A percentile compares a stretch with the other conserved stretches of the same genome.
Evolutionary conservation across 305 asterid genomes (phyloP).

Genomic region (Fraxinus sp.): DNA sequence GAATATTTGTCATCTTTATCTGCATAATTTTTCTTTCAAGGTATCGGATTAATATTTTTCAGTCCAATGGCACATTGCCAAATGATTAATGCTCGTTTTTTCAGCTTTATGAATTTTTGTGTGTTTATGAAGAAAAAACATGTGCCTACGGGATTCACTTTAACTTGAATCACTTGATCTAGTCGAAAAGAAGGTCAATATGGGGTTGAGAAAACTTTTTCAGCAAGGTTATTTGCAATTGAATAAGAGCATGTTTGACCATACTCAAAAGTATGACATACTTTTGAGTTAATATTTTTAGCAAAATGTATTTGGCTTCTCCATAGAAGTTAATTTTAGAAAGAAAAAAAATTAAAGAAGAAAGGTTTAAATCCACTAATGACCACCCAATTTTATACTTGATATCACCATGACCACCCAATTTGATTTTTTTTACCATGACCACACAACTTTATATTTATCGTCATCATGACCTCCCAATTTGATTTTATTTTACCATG

Average conservation of each 20-base stretch:
- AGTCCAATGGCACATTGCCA: slow-evolving; percentile 5
- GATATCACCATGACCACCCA: too few species aligned
- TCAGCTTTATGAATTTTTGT: not conserved
- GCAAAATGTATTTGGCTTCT: not conserved
- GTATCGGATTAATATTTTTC: not conserved
- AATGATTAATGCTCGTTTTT: slow-evolving; percentile 3
- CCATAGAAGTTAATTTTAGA: not conserved
- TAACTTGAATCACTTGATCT: not conserved
- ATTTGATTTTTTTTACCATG: too few species aligned
- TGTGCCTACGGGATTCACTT: not conserved
- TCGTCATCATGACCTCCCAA: too few species aligned
- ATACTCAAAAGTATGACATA: not conserved
- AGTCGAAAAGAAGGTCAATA: not conserved
- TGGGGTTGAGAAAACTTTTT: not conserved
- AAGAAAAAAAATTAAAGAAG: not conserved
- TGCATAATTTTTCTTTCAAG: slow-evolving; percentile 16
- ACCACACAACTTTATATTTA: too few species aligned
- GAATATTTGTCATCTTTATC: not conserved
- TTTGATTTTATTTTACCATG: too few species aligned
- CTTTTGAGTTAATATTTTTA: not conserved
- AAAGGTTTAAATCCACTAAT: too few species aligned
- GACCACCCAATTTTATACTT: too few species aligned
- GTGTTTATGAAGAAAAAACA: not conserved
- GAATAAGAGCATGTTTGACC: not conserved
- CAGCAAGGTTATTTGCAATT: not conserved